Evolutionary conservation across 202 grass and related monocot species (phyloP), one percentile per base, ranked within the genome.

Genomic region (Saccharum hybrid): DNA sequence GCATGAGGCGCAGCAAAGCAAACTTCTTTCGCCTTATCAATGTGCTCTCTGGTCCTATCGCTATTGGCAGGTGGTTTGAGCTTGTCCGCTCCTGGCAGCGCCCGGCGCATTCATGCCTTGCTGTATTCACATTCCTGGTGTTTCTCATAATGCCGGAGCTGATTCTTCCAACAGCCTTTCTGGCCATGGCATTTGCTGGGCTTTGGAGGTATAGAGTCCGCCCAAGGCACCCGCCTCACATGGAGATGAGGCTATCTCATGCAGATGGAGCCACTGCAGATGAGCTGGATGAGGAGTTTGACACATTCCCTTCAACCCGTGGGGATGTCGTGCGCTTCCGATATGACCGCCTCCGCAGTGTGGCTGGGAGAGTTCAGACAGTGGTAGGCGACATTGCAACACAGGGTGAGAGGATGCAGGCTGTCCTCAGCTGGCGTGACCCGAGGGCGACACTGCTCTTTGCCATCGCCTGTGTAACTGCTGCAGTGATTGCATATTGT

Each of bases 1-100:
- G 89, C 62, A 97, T 97, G 94, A n/a, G 91, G n/a, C 87, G 91
- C 10, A 97, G 94, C 94, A 97, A 97, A 9, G 89, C 94, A 8
- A 97, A 94, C 66, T 97, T 97, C 89, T 92, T 88, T 48, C 84
- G 94, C 69, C 86, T 97, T 5, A 88, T 94, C 30, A 59, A 63
- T 11, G 90, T 90, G 10, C 88, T 97, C 31, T 92, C 92, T 3
- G 88, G 77, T 6, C 86, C 89, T 16, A 83, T 94, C 6, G 76
- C 90, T 2, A 28, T 94, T 0, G 82, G 74, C 34, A 82, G 88
- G 33, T 94, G 90, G 84, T 72, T 94, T 42, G 90, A 97, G 63
- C 68, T 90, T 15, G 86, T 93, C 19, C 84, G 92, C 18, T 93
- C 88, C 1, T 97, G 94, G 92, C 70, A 89, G 12, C 82, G 82